Evolutionary conservation across 306 rosid species (phyloP).

Genomic region (Cicer arietinum): DNA sequence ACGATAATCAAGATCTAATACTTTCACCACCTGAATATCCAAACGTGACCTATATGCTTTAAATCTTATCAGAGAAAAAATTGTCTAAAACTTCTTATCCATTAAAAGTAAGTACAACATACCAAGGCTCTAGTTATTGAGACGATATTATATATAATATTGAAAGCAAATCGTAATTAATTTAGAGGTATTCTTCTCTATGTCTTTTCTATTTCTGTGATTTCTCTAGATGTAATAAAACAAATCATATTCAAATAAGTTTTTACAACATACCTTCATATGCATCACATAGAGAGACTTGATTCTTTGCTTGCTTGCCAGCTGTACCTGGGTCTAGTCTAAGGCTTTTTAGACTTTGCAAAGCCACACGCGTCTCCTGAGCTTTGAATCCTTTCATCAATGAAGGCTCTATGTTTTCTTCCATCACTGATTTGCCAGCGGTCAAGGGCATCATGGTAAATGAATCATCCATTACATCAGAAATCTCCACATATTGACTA

Average conservation of each 20-base stretch:
- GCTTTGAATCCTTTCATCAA: slow-evolving; percentile 62
- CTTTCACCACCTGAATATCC: slow-evolving; percentile 19
- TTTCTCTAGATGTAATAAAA: slow-evolving; percentile 42
- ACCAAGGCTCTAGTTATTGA: slow-evolving; percentile 21
- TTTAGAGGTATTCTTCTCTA: slow-evolving; percentile 24
- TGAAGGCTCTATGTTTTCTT: slow-evolving; percentile 64
- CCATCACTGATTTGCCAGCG: slow-evolving; percentile 61
- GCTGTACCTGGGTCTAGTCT: slow-evolving; percentile 53
- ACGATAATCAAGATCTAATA: slow-evolving; percentile 40
- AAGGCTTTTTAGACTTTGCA: slow-evolving; percentile 52
- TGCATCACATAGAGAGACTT: slow-evolving; percentile 54
- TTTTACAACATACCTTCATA: slow-evolving; percentile 64
- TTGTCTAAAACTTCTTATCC: slow-evolving; percentile 1
- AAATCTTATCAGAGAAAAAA: not conserved
- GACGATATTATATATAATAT: slow-evolving; percentile 20
- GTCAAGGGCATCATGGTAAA: slow-evolving; percentile 87
- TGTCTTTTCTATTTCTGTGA: slow-evolving; percentile 17
- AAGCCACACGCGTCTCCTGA: slow-evolving; percentile 54
- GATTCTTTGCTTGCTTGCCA: slow-evolving; percentile 52
- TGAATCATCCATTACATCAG: slow-evolving; percentile 94
- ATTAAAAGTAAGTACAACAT: slow-evolving; percentile 29
- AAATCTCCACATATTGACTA: slow-evolving; percentile 86
- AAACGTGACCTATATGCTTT: slow-evolving; percentile 13
- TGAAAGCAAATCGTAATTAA: slow-evolving; percentile 24
- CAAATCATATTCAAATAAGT: slow-evolving; percentile 39